Conservation (phyloP, 1,284 basidiomycete species). For the Sanghuangporus baumii region DNA sequence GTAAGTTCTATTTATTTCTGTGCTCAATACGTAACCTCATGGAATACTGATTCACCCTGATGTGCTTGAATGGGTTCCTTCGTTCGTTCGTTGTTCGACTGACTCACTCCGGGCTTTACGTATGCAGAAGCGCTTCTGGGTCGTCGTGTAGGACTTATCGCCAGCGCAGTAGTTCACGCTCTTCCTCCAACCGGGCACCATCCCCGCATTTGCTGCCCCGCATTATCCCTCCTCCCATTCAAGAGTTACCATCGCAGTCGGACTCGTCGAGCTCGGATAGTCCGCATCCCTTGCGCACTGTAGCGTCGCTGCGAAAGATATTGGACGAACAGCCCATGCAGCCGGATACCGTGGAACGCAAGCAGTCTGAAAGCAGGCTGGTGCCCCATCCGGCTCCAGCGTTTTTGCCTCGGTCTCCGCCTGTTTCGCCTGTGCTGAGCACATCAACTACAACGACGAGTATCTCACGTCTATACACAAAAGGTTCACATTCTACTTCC, state of each 20-base stretch:
- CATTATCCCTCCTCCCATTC: constrained; percentile 48
- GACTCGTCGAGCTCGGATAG: constrained; percentile 38
- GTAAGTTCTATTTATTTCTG: constrained; percentile 14
- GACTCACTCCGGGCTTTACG: not conserved
- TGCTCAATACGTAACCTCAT: constrained; percentile 5
- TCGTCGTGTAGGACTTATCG: constrained; percentile 18
- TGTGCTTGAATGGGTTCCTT: constrained; percentile 13
- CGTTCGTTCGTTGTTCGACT: not conserved
- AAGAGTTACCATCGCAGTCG: constrained; percentile 47
- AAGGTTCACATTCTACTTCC: constrained; percentile 44
- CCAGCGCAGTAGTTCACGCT: constrained; percentile 30
- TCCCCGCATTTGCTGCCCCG: constrained; percentile 26
- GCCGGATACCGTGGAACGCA: constrained; percentile 25
- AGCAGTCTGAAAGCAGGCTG: constrained; percentile 18
- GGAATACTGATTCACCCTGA: constrained; percentile 18
- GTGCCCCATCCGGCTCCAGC: constrained; percentile 20
- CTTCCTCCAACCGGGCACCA: constrained; percentile 31
- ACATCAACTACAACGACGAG: constrained; percentile 70
- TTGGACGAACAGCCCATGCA: constrained; percentile 43
- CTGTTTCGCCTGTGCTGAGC: constrained; percentile 43
- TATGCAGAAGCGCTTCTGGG: constrained; percentile 13
- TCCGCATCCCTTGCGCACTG: constrained; percentile 48
- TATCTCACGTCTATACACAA: constrained; percentile 64
- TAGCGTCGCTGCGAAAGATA: constrained; percentile 63
- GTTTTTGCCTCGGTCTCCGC: constrained; percentile 39